Evolutionary conservation across 768 basidiomycete genomes (phyloP).

Genomic region (Fistulinella prunicolor): DNA sequence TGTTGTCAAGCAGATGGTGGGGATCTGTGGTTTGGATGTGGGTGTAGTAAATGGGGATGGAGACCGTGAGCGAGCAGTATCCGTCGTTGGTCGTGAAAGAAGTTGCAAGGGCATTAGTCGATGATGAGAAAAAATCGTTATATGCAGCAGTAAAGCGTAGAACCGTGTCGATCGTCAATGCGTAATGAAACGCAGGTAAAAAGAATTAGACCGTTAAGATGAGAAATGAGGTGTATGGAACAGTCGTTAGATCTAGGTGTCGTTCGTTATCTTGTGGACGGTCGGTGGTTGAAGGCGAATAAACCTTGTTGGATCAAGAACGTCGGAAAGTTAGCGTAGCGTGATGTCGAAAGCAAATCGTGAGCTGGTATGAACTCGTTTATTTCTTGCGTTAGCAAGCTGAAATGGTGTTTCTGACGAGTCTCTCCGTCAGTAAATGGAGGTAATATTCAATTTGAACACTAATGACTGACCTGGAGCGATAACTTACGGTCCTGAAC

Average conservation of each 20-base stretch:
- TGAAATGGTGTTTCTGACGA: slow-evolving; percentile 9
- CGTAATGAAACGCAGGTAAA: slow-evolving; percentile 23
- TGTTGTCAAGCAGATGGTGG: slow-evolving; percentile 68
- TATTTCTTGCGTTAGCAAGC: slow-evolving; percentile 21
- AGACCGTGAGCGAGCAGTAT: slow-evolving; percentile 24
- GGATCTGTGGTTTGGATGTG: slow-evolving; percentile 35
- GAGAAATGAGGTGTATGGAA: background rate
- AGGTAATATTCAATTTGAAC: background rate
- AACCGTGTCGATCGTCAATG: slow-evolving; percentile 21
- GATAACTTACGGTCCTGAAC: slow-evolving; percentile 26
- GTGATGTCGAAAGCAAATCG: slow-evolving; percentile 16
- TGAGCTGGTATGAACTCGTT: slow-evolving; percentile 25
- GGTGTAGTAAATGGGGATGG: slow-evolving; percentile 29
- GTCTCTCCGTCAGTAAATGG: too few relatives aligned
- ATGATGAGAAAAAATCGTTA: slow-evolving; percentile 23
- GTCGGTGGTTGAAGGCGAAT: slow-evolving; percentile 14
- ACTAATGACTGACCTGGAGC: slow-evolving; percentile 20
- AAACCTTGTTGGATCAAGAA: slow-evolving; percentile 17
- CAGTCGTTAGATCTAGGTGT: slow-evolving; percentile 25
- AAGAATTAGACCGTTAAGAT: slow-evolving; percentile 9
- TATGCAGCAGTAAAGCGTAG: slow-evolving; percentile 16
- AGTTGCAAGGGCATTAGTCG: slow-evolving; percentile 31
- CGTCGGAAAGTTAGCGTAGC: slow-evolving; percentile 14
- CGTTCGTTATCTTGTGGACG: slow-evolving; percentile 18
- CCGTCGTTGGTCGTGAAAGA: slow-evolving; percentile 29